Base-by-base conservation (phyloP, 2,329 filamentous ascomycete species). In the Fusarium mundagurra region DNA sequence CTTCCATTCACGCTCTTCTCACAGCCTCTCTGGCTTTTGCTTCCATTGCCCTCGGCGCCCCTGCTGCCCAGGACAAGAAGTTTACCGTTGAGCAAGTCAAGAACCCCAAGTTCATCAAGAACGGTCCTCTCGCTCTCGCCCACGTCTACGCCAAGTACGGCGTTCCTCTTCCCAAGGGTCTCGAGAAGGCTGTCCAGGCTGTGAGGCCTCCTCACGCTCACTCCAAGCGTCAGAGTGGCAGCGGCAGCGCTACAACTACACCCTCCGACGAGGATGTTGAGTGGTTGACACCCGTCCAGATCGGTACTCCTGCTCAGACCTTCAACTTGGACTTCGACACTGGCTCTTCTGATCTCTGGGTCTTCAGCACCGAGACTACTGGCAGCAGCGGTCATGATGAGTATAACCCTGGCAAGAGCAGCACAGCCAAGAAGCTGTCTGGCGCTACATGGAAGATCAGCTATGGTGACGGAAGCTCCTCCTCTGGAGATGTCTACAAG, bases 281-380 rank as follows among this genome's bases (percentile, higher is more conserved):
- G 74, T 86, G 83, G 72, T 65, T 85, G 58, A 80, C 81, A 7
- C 82, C 83, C 10, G 82, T 86, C 18, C 76, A 82, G 44, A 83
- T 86, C n/a, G 85, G 85, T 20, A 84, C 83, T 11, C 85, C 85
- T 14, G 79, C 83, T 8, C 83, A 86, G 73, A 84, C 81, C 2
- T 77, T 86, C 54, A 81, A 83, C 41, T 75, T 87, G 55, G 82
- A 85, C 72, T 84, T 87, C 53, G 85, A 87, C 65, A 87, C 85
- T 3, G 85, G 85, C 2, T 86, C 84, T 6, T 83, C 84, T 17
- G 85, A 87, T 64, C 79, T 86, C 31, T 86, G 86, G 86, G 86
- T 87, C 3, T 86, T 86, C 73, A 85, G 83, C 62, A 82, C 85
- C 33, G 66, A 70, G 66, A 83, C 84, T 55, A 85, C 84, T 41